A percentile compares a stretch with the other conserved stretches of the same genome.
phyloP scores from a whole-genome alignment of 495 filamentous ascomycete species.

The Chlorociboria aeruginascens region DNA sequence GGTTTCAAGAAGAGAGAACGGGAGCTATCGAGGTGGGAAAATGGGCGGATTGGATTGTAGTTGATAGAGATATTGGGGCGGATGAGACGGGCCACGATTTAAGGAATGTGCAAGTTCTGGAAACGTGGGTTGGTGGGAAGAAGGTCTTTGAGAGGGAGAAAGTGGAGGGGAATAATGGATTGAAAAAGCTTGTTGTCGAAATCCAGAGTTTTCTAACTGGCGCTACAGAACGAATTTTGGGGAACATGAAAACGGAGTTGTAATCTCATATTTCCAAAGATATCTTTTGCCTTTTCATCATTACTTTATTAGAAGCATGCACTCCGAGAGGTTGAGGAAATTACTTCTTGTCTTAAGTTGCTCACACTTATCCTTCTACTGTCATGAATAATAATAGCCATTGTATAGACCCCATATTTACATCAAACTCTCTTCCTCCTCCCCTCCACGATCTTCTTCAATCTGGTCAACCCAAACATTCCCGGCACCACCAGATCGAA shows the following conservation, averaged over 20 bases:
- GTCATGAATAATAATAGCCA: too few species aligned
- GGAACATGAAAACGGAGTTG: too few species aligned
- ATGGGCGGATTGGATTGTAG: conserved; percentile 52
- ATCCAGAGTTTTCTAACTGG: too few species aligned
- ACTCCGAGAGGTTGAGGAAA: too few species aligned
- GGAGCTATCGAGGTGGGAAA: conserved; percentile 39
- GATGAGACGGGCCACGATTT: conserved; percentile 29
- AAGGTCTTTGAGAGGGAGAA: conserved; percentile 21
- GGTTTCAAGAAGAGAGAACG: conserved; percentile 33
- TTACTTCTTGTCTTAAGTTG: too few species aligned
- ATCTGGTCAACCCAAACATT: conserved; percentile 35
- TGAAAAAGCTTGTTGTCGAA: too few species aligned
- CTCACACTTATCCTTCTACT: too few species aligned
- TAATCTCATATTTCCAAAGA: too few species aligned
- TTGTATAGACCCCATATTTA: too few species aligned
- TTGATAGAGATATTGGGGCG: conserved; percentile 34
- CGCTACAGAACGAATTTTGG: too few species aligned
- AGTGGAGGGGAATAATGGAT: background rate
- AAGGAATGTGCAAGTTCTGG: conserved; percentile 36
- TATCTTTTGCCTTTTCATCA: too few species aligned
- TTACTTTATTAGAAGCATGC: too few species aligned
- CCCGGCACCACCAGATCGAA: conserved; percentile 29
- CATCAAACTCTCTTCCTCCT: conserved; percentile 3
- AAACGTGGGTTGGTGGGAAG: conserved; percentile 52
- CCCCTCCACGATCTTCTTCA: conserved; percentile 18